Percentiles rank a stretch among this genome's conserved stretches.
Conservation (phyloP, 306 rosid species). For the Sindora glabra region DNA sequence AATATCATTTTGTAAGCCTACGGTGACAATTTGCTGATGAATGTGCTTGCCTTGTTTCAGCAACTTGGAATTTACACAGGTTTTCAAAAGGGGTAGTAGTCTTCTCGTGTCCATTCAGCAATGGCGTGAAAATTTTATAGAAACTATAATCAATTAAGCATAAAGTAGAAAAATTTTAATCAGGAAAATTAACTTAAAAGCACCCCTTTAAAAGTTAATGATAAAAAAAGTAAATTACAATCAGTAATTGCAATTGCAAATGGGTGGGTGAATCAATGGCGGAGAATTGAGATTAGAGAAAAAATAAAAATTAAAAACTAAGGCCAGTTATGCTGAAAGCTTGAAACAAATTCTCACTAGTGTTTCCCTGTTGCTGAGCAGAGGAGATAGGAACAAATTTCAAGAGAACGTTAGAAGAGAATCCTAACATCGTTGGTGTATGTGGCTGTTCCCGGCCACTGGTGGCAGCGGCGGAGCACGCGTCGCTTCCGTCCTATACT, state of each 20-base stretch:
- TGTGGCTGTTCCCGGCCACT: too few species aligned
- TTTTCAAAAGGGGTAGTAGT: constrained; percentile 41
- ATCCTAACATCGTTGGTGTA: too few species aligned
- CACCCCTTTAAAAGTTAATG: neutral
- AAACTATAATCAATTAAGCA: constrained; percentile 9
- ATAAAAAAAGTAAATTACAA: neutral
- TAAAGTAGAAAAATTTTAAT: neutral
- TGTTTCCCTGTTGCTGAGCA: too few species aligned
- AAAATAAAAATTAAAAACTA: too few species aligned
- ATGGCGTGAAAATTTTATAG: neutral
- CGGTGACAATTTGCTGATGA: constrained; percentile 56
- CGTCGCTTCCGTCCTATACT: too few species aligned
- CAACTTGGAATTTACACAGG: constrained; percentile 37
- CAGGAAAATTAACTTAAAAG: too few species aligned
- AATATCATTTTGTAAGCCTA: constrained; percentile 42
- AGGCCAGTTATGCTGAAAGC: too few species aligned
- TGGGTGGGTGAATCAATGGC: neutral
- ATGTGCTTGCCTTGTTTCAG: constrained; percentile 46
- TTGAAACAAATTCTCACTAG: neutral
- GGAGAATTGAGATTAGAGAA: too few species aligned
- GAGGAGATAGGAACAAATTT: too few species aligned
- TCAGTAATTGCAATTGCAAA: neutral
- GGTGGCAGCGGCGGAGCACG: too few species aligned
- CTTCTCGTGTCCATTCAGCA: constrained; percentile 42
- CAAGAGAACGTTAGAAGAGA: too few species aligned